These are phyloP conservation scores for Penicillium hordei DNA, from an alignment of 2,329 filamentous ascomycete species.

Conservation along the genomic window DNA sequence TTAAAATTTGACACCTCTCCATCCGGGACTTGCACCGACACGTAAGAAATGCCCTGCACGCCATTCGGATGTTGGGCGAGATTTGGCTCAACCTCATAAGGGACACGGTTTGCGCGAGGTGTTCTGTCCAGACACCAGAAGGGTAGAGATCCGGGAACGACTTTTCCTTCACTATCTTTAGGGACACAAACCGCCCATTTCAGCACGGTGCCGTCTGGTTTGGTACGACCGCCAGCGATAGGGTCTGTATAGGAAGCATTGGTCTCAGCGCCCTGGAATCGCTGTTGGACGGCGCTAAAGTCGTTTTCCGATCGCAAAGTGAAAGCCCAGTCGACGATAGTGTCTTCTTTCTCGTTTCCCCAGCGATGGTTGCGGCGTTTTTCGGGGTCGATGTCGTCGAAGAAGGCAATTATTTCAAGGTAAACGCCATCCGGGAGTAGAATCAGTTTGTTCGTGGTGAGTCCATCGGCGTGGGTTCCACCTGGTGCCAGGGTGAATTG, in stretches of 20 bases:
- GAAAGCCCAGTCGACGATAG: constrained; percentile 23
- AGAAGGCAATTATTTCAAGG: constrained; percentile 23
- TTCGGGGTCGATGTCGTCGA: constrained; percentile 19
- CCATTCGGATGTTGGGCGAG: constrained; percentile 14
- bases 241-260: constrained; percentile 9
- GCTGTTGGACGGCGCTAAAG: constrained; percentile 13
- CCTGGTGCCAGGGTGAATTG: constrained; percentile 19
- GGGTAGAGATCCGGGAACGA: constrained; percentile 5
- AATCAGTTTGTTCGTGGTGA: constrained; percentile 22
- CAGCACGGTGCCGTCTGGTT: constrained; percentile 12
- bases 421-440: constrained; percentile 19
- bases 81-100: constrained; percentile 6
- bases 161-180: not conserved
- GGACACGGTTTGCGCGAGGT: constrained; percentile 11
- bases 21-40: constrained; percentile 3
- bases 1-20: not conserved
- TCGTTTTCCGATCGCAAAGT: constrained; percentile 15
- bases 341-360: constrained; percentile 19
- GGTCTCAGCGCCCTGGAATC: not conserved
- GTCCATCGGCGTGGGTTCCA: constrained; percentile 20
- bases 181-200: constrained; percentile 13
- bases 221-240: constrained; percentile 10
- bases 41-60: constrained; percentile 8
- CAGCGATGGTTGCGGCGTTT: constrained; percentile 19
- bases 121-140: constrained; percentile 19